Percentiles rank a stretch among this genome's conserved stretches.
Evolutionary conservation across 441 rosid species (phyloP).

Genomic region (Aleurites moluccanus): DNA sequence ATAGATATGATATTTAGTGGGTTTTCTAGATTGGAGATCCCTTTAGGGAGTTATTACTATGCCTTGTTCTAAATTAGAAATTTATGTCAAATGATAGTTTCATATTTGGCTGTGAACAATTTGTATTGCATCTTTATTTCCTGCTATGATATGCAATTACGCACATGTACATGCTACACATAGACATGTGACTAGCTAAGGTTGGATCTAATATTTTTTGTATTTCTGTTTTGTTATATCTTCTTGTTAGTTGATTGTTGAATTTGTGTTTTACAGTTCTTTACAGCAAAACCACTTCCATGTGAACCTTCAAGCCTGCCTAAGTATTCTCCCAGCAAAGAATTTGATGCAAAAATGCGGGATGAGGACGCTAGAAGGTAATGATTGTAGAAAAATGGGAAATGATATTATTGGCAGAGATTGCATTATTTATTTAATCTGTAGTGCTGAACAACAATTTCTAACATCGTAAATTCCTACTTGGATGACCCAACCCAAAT

Average conservation of each 20-base stretch:
- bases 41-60: not conserved
- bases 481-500: slow-evolving; percentile 1
- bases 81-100: not conserved
- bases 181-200: not conserved
- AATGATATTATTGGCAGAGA: not conserved
- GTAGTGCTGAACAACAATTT: not conserved
- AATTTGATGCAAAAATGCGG: slow-evolving; percentile 87
- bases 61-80: not conserved
- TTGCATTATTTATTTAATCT: not conserved
- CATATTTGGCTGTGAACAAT: not conserved
- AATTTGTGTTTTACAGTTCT: slow-evolving; percentile 56
- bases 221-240: not conserved
- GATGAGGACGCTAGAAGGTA: slow-evolving; percentile 95
- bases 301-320: slow-evolving; percentile 94
- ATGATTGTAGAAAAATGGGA: slow-evolving; percentile 14
- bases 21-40: not conserved
- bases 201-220: not conserved
- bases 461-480: not conserved
- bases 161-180: not conserved
- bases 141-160: not conserved
- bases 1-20: not conserved
- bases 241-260: not conserved
- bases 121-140: not conserved
- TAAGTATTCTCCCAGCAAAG: slow-evolving; percentile 95
- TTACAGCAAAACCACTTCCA: slow-evolving; percentile 70